These are phyloP conservation scores for Geotrichum aggregatum DNA, from an alignment of 1,139 yeast genomes.

Conservation along the genomic window DNA sequence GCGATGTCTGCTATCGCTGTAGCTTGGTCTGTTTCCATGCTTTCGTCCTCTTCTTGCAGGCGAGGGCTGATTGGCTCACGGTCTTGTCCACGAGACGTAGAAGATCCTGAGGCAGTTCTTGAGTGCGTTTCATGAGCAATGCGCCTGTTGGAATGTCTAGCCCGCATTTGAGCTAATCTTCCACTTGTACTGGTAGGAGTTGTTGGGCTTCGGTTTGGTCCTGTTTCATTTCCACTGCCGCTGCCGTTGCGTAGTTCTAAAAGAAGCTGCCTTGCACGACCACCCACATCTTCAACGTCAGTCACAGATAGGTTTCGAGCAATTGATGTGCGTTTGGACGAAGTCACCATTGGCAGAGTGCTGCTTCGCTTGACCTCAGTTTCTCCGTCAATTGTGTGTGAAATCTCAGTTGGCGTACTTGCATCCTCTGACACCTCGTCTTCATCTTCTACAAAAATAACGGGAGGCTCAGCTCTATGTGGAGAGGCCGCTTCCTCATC, in stretches of 20 bases:
- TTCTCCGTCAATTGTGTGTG: neutral
- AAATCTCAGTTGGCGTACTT: neutral
- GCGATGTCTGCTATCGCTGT: too few relatives aligned
- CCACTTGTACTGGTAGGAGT: constrained; percentile 9
- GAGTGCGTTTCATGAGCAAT: constrained; percentile 1
- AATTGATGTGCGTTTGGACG: neutral
- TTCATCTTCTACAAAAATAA: neutral
- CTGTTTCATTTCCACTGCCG: constrained; percentile 10
- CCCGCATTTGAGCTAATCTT: constrained; percentile 22
- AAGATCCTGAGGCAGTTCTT: neutral
- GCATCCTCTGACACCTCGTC: neutral
- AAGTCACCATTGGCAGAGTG: neutral
- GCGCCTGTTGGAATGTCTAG: constrained; percentile 21
- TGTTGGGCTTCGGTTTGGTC: constrained; percentile 1
- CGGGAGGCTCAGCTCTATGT: neutral
- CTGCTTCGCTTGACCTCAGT: neutral
- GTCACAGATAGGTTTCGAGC: constrained; percentile 41
- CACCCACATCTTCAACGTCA: constrained; percentile 46
- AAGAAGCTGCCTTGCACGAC: constrained; percentile 57
- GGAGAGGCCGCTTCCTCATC: neutral
- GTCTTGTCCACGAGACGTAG: neutral
- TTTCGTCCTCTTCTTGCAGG: constrained; percentile 4
- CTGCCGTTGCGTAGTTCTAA: constrained; percentile 51
- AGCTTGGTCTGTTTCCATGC: neutral
- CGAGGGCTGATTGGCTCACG: neutral